Evolutionary conservation across 352 stramenopile species (phyloP), one percentile per base, ranked within the genome.

Genomic region (Phytophthora cactorum): DNA sequence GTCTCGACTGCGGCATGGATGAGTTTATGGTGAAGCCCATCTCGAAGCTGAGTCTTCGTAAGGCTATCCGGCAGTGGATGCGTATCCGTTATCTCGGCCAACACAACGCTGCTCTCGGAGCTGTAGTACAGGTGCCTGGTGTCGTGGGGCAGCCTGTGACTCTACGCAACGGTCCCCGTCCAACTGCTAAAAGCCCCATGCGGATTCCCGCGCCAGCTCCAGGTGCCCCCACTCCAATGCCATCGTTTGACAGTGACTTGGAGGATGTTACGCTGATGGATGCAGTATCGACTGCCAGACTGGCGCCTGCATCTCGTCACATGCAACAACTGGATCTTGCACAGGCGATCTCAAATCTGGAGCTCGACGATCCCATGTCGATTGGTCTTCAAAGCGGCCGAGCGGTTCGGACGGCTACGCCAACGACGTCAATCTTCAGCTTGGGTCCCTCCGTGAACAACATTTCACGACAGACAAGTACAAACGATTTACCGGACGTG

Each of bases 11-110:
- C 31, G 81, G 81, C 1, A 90, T 90, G 81, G 80, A 90, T 57
- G 81, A 90, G 52, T 90, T 90, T 51, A 86, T 90, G 68, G 81
- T 88, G n/a, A 90, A 90, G 34, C 82, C 82, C 1, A 90, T 90
- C 44, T 84, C 81, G 10, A 90, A 90, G 60, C 45, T 74, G 51
- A 84, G 73, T 39, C 57, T 90, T 52, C 70, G 72, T 9, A 85
- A 90, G 49, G 76, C 77, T 3, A 88, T 90, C 46, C 64, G 77
- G 5, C 79, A 88, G 39, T 90, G 81, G 81, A 82, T 88, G 67
- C 75, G 81, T n/a, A 63, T 83, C 50, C 75, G 78, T 7, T 86
- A 84, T 63, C 62, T 71, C 11, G 56, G 67, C n/a, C 67, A 66
- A 27, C 53, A 66, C 15, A 63, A 60, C 36, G 14, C 52, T 17